Conservation (phyloP, 23 red algal species). For the Gracilariopsis chorda region DNA sequence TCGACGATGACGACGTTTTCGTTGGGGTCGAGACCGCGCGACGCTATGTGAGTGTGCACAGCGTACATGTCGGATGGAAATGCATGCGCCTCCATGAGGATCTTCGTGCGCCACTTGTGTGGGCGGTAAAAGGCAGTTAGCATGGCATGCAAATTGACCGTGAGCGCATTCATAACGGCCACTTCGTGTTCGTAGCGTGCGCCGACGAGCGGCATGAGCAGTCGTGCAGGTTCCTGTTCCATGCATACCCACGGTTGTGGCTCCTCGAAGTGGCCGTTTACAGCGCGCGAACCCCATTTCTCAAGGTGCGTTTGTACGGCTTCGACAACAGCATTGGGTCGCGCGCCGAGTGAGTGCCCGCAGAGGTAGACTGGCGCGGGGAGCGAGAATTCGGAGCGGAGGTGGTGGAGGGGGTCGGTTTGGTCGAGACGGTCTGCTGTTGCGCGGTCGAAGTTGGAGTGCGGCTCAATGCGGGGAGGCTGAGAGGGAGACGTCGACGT, state of each 20-base stretch:
- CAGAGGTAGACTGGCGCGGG: conserved; percentile 72
- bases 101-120: neutral
- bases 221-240: conserved; percentile 52
- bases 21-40: conserved; percentile 33
- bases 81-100: conserved; percentile 85
- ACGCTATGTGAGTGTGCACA: conserved; percentile 71
- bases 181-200: conserved; percentile 65
- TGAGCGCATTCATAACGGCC: conserved; percentile 91
- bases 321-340: neutral
- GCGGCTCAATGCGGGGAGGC: no score
- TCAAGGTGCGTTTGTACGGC: conserved; percentile 65
- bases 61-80: conserved; percentile 91
- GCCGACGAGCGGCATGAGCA: conserved; percentile 49
- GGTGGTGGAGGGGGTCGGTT: conserved; percentile 33
- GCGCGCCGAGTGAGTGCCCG: conserved; percentile 86
- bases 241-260: conserved; percentile 72
- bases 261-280: conserved; percentile 76
- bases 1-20: conserved; percentile 18
- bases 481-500: no score
- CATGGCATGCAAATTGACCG: conserved; percentile 94
- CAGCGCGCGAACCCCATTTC: conserved; percentile 62
- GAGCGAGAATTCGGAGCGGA: conserved; percentile 42
- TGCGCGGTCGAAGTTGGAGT: neutral
- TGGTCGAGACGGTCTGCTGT: conserved; percentile 10
- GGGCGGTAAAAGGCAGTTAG: conserved; percentile 90